Evolutionary conservation across 768 basidiomycete species (phyloP).

Genomic region (Calocybe cyanea): DNA sequence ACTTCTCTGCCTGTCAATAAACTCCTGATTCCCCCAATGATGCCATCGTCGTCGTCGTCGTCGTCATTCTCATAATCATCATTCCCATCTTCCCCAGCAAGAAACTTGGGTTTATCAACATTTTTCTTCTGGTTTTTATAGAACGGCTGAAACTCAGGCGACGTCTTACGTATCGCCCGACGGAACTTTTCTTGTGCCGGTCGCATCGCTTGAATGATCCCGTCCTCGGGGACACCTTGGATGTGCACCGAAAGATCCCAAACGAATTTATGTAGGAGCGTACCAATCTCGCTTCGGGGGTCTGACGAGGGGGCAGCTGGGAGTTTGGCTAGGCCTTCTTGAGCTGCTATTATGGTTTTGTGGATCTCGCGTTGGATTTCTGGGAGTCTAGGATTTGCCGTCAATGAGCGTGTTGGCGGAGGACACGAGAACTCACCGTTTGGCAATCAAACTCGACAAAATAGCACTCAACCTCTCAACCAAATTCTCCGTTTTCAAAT

Average conservation of each 20-base stretch:
- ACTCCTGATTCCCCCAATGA: not conserved
- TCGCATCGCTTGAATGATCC: slow-evolving; percentile 54
- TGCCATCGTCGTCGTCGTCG: not conserved
- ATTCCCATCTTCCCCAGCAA: slow-evolving; percentile 36
- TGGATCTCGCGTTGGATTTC: slow-evolving; percentile 58
- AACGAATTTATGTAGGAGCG: slow-evolving; percentile 43
- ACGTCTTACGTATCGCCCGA: slow-evolving; percentile 42
- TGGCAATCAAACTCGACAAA: slow-evolving; percentile 59
- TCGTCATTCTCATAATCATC: slow-evolving; percentile 5
- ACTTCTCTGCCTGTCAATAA: slow-evolving; percentile 21
- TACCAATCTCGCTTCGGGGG: slow-evolving; percentile 53
- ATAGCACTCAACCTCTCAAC: slow-evolving; percentile 55
- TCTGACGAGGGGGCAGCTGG: slow-evolving; percentile 55
- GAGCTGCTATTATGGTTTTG: slow-evolving; percentile 34
- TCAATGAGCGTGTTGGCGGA: not conserved
- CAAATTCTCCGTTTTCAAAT: slow-evolving; percentile 54
- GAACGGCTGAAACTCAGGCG: slow-evolving; percentile 58
- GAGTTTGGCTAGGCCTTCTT: slow-evolving; percentile 12
- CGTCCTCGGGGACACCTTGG: slow-evolving; percentile 51
- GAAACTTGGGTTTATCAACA: slow-evolving; percentile 25
- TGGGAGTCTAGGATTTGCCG: slow-evolving; percentile 46
- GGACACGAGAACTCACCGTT: slow-evolving; percentile 37
- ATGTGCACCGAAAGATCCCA: slow-evolving; percentile 41
- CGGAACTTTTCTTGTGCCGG: slow-evolving; percentile 47
- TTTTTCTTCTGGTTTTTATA: slow-evolving; percentile 17